phyloP scores from a whole-genome alignment of 257 asterid genomes.

The Nemophila menziesii region DNA sequence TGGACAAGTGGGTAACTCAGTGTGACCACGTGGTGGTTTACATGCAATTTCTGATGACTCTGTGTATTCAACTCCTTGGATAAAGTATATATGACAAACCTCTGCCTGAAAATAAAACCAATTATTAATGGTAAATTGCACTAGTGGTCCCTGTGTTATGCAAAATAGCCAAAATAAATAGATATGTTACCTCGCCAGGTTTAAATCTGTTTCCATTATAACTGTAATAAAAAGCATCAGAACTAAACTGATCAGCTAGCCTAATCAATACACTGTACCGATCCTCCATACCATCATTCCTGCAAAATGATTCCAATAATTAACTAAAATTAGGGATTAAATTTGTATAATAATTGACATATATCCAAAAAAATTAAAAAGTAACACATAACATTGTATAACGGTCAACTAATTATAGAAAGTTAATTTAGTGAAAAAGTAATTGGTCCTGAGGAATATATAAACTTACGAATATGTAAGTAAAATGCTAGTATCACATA shows the following conservation, averaged over 20 bases:
- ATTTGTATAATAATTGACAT: not conserved
- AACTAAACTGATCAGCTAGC: conserved; percentile 53
- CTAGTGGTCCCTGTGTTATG: too few species aligned
- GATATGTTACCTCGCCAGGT: conserved; percentile 36
- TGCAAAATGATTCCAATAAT: conserved; percentile 13
- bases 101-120: conserved; percentile 53
- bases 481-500: too few species aligned
- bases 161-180: too few species aligned
- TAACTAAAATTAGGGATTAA: too few species aligned
- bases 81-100: conserved; percentile 80
- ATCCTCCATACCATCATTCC: conserved; percentile 88
- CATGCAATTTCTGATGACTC: conserved; percentile 49
- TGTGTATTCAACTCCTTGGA: conserved; percentile 50
- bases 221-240: conserved; percentile 72
- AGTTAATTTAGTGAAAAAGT: too few species aligned
- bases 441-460: too few species aligned
- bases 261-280: conserved; percentile 81
- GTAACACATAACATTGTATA: not conserved
- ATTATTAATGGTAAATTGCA: too few species aligned
- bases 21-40: conserved; percentile 55
- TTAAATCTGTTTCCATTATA: conserved; percentile 72
- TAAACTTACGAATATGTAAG: too few species aligned
- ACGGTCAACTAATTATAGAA: too few species aligned
- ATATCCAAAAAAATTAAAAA: too few species aligned
- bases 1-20: conserved; percentile 92